Base-by-base conservation (phyloP, 331 rosid genomes). In the Dryas integrifolia region DNA sequence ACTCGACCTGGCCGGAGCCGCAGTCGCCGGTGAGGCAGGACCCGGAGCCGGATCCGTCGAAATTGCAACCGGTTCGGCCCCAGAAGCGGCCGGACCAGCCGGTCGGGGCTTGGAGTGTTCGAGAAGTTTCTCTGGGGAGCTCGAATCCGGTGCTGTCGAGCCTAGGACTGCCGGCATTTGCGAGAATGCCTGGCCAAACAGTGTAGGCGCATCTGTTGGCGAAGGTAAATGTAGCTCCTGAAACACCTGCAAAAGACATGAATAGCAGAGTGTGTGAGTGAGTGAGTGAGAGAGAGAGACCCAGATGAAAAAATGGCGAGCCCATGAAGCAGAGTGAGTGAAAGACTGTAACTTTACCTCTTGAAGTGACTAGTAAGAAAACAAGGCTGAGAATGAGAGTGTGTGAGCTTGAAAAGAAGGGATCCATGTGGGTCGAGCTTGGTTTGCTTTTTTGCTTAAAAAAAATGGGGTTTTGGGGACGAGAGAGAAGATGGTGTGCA, bases 81-180 rank as follows among this genome's bases (percentile, higher is more conserved):
- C 98, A 94, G 86, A 94, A 94, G 0, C 98, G 89, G 3, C 98
- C 98, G 56, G 98, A 94, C 98, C 98, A 94, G 62, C 97, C 98
- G 2, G 97, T 87, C 5, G 98, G 95, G 0, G 98, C 95, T 63
- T 80, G 88, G 49, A 94, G 81, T 0, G 96, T 50, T 24, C 98
- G 89, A 0, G 92, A 82, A 38, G 96, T 70, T 40, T 81, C 88
- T 7, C 74, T 81, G 1, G 90, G 95, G 69, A 94, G 98, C 85
- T 91, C 89, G 69, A 94, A 94, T 14, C 98, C 98, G 11, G 97
- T 94, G 80, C 60, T 82, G 67, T 77, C 89, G 53, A 94, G 97
- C 0, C 72, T 38, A 9, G 96, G 87, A 66, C 82, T 94, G 56
- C 91, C 92, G 26, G 91, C 96, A 83, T 91, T 89, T 9, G 97